phyloP scores from a whole-genome alignment of 1,139 yeast genomes.

The Kurtzmaniella quercitrusa region DNA sequence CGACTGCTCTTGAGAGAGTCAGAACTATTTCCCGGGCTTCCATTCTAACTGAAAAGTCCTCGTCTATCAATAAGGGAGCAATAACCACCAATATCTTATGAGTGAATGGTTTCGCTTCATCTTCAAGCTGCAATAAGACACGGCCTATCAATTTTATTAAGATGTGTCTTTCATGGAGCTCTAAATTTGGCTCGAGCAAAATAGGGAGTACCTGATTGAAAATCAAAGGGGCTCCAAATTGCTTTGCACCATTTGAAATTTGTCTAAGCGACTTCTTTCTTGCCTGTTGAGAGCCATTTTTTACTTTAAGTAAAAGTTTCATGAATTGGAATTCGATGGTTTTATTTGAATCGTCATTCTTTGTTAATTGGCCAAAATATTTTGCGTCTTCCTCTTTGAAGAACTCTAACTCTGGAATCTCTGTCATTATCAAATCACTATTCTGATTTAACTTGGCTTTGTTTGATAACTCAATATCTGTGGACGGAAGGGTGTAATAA shows the following conservation, averaged over 20 bases:
- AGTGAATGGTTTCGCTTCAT: conserved; percentile 66
- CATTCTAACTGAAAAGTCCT: conserved; percentile 63
- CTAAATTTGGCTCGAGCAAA: conserved; percentile 65
- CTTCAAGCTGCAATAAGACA: conserved; percentile 61
- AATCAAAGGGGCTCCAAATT: conserved; percentile 65
- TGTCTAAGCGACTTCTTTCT: conserved; percentile 71
- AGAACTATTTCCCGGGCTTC: conserved; percentile 82
- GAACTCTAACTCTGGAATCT: conserved; percentile 48
- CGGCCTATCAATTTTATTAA: conserved; percentile 74
- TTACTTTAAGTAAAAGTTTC: conserved; percentile 62
- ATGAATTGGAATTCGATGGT: conserved; percentile 57
- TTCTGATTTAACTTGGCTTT: conserved; percentile 3
- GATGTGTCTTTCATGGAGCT: conserved; percentile 80
- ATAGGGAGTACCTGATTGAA: conserved; percentile 72
- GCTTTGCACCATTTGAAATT: conserved; percentile 59
- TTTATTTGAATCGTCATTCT: conserved; percentile 35
- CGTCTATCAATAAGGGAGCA: conserved; percentile 78
- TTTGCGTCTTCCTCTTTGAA: conserved; percentile 71
- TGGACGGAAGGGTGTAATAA: conserved; percentile 7
- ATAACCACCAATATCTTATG: conserved; percentile 69
- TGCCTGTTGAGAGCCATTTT: conserved; percentile 68
- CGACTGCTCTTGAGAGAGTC: conserved; percentile 75
- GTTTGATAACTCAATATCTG: conserved; percentile 9
- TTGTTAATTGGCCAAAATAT: conserved; percentile 62
- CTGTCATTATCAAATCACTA: conserved; percentile 1